Base-by-base conservation (phyloP, 2,329 filamentous ascomycete genomes). In the Bisporella sp. region DNA sequence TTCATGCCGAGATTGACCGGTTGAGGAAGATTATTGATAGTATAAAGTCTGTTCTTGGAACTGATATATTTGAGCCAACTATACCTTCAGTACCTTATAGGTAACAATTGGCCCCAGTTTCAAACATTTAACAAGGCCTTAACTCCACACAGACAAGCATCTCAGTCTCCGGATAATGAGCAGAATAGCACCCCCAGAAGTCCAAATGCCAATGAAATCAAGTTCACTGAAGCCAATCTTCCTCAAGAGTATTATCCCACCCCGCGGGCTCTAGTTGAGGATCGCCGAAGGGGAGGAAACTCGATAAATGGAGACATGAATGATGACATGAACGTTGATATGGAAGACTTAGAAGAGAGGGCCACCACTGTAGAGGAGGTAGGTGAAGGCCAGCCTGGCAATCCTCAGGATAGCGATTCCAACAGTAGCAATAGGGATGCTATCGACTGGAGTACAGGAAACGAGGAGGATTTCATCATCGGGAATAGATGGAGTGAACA, bases 1-100 rank as follows among this genome's bases (percentile, higher is more conserved):
- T 58, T 28, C 48, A 52, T 35, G 50, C 31, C 4, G 56, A 58
- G 48, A 50, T 52, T 30, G 56, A 56, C 12, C 31, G 54, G 13
- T 39, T 58, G 13, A 42, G 51, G 28, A 58, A 58, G 50, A 53
- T 56, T 35, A 58, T 58, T 32, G 52, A 56, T 9, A 47, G 53
- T 30, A 51, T 54, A 21, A 57, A 50, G 44, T 51, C 49, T 9
- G 41, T 49, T 4, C 31, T 57, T 29, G 50, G 52, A 21, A 39
- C 41, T 7, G 47, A 48, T 30, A 31, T 45, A 6, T 37, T 42
- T 3, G 44, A 46, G 31, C 30, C 39, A 33, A 35, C 30, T 39
- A 32, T 37, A 2, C 29, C n/a, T 29, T n/a, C 21, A 43, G 39
- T 21, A 39, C 32, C 30, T 28, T 11, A 9, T 1, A 11, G 44